Percentiles rank a stretch among this genome's conserved stretches.
Conservation (phyloP, 495 filamentous ascomycete species). For the Tuber umbilicatum region DNA sequence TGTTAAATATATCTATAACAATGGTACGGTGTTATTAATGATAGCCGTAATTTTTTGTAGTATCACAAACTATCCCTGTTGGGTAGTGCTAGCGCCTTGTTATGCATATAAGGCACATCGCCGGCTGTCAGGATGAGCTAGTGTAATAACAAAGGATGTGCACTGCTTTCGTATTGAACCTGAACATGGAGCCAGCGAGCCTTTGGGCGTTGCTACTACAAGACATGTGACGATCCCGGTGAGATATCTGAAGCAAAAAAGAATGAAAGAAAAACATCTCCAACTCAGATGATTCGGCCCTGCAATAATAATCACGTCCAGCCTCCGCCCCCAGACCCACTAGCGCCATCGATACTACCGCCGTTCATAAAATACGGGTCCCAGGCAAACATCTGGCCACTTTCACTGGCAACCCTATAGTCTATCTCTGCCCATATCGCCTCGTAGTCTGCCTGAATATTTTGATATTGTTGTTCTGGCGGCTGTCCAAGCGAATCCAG, state of each 20-base stretch:
- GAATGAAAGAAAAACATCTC: not conserved
- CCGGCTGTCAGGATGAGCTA: not conserved
- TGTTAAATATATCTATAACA: not conserved
- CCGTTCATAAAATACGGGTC: slow-evolving; percentile 4
- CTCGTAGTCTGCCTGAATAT: not conserved
- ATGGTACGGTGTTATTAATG: not conserved
- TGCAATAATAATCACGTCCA: not conserved
- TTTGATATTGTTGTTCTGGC: not conserved
- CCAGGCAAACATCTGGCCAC: not conserved
- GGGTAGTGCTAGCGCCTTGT: not conserved
- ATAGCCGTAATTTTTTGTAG: not conserved
- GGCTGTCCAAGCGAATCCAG: not conserved
- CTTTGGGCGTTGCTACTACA: not conserved
- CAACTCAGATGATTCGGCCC: not conserved
- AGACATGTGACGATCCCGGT: not conserved
- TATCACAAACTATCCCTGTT: not conserved
- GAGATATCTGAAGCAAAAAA: not conserved
- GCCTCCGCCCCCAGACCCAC: not conserved
- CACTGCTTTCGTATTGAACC: not conserved
- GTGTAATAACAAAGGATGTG: not conserved
- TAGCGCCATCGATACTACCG: not conserved
- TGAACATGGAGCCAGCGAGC: not conserved
- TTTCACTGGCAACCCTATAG: not conserved
- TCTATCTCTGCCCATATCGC: slow-evolving; percentile 2
- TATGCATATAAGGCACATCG: not conserved